Conservation (phyloP, 2,329 filamentous ascomycete species). For the Cladosporium sp. region DNA sequence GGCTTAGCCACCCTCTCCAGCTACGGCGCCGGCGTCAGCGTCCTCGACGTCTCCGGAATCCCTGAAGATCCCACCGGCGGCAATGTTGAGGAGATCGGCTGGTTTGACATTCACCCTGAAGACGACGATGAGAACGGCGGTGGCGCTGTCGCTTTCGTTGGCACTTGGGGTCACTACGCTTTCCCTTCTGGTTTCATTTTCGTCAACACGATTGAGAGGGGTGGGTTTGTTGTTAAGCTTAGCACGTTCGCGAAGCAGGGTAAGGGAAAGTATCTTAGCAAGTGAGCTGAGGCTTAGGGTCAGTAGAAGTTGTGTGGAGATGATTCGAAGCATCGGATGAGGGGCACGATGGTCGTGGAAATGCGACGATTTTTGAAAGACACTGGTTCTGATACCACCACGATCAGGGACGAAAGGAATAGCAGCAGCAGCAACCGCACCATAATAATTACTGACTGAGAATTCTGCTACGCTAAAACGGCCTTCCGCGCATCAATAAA, state of each 20-base stretch:
- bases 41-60: conserved; percentile 34
- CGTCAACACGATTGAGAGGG: conserved; percentile 50
- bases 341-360: too few species aligned
- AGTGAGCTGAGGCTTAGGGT: too few species aligned
- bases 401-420: too few species aligned
- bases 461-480: too few species aligned
- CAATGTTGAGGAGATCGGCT: conserved; percentile 44
- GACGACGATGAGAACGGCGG: conserved; percentile 36
- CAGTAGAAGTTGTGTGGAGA: too few species aligned
- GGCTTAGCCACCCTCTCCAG: conserved; percentile 35
- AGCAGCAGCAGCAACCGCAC: too few species aligned
- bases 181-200: conserved; percentile 48
- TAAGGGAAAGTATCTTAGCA: too few species aligned
- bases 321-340: too few species aligned
- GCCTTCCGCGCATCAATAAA: too few species aligned
- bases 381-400: too few species aligned
- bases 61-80: conserved; percentile 41
- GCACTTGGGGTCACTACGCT: conserved; percentile 46
- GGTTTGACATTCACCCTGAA: conserved; percentile 49
- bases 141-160: conserved; percentile 22
- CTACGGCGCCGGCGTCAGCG: conserved; percentile 33
- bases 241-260: background rate
- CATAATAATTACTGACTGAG: too few species aligned
- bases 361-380: too few species aligned
- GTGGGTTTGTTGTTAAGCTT: conserved; percentile 45